Evolutionary conservation across 2,329 filamentous ascomycete genomes (phyloP), one percentile per base, ranked within the genome.

Genomic region (Penicillium capsulatum): DNA sequence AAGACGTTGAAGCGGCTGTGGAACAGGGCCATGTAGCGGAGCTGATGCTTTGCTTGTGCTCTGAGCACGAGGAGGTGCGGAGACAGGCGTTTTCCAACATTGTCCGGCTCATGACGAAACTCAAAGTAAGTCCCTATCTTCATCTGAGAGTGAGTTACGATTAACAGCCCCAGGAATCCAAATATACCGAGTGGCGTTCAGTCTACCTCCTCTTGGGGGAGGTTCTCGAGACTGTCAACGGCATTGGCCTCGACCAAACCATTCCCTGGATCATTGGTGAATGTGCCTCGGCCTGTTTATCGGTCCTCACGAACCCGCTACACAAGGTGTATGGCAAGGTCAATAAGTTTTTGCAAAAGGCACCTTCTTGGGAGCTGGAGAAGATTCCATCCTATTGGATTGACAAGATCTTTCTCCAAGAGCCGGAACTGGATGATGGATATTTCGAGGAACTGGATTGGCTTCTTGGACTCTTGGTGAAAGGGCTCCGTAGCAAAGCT

Each of bases 301-400:
- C 76, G 1, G 79, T 94, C 11, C 68, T 94, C 31, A 76, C 74
- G 15, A 82, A 87, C 45, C 91, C 91, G 0, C 74, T 88, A 11
- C 87, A 94, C 58, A 79, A 79, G 44, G 76, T 96, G 26, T 97
- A 95, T 61, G 79, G 81, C 42, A 95, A 95, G 60, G 70, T 92
- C 65, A 95, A 94, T 68, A 73, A 75, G 4, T 96, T 90, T 61
- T 76, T 97, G 24, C 86, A 86, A 15, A 81, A 81, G 36, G 78
- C 81, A 0, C 90, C 91, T 1, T 65, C 74, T 16, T 97, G 91
- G 91, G 74, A 81, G 9, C 59, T 74, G 8, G 63, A 64, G 17
- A 75, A 75, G 31, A 61, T 82, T 4, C 71, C 76, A 1, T 71
- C 71, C 1, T 77, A 79, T 57, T 81, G 78, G 71, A 67, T 82